Conservation (phyloP, 2,329 filamentous ascomycete genomes). For the Claviceps capensis region DNA sequence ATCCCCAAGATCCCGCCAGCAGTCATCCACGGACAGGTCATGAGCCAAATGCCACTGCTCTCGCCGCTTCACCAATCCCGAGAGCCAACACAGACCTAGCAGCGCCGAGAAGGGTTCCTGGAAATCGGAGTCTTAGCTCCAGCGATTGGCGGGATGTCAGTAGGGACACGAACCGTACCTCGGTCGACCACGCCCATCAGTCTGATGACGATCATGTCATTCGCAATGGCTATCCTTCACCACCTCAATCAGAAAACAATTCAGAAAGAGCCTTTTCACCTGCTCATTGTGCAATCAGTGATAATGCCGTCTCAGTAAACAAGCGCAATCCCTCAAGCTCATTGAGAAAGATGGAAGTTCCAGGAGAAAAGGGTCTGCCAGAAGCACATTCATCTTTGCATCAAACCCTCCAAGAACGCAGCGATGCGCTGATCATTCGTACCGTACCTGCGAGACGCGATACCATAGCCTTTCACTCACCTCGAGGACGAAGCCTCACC, state of each 20-base stretch:
- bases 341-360: conserved; percentile 14
- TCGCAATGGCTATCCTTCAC: conserved; percentile 21
- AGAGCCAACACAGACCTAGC: background rate
- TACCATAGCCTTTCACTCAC: conserved; percentile 31
- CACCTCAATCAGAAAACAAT: conserved; percentile 22
- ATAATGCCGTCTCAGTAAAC: conserved; percentile 9
- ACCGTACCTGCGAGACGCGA: conserved; percentile 37
- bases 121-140: conserved; percentile 25
- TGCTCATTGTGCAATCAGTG: conserved; percentile 2
- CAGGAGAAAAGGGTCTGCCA: conserved; percentile 18
- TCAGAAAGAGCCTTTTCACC: conserved; percentile 11
- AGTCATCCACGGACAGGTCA: background rate
- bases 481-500: conserved; percentile 33
- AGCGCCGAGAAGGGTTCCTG: conserved; percentile 24
- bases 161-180: background rate
- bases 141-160: background rate
- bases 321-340: conserved; percentile 13
- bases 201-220: background rate
- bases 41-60: background rate
- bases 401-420: conserved; percentile 26
- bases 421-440: conserved; percentile 28
- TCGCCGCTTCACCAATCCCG: background rate
- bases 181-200: background rate
- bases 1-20: conserved; percentile 17
- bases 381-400: conserved; percentile 27